Conservation (phyloP, 1,284 basidiomycete species). For the Macrocystidia cucumis region DNA sequence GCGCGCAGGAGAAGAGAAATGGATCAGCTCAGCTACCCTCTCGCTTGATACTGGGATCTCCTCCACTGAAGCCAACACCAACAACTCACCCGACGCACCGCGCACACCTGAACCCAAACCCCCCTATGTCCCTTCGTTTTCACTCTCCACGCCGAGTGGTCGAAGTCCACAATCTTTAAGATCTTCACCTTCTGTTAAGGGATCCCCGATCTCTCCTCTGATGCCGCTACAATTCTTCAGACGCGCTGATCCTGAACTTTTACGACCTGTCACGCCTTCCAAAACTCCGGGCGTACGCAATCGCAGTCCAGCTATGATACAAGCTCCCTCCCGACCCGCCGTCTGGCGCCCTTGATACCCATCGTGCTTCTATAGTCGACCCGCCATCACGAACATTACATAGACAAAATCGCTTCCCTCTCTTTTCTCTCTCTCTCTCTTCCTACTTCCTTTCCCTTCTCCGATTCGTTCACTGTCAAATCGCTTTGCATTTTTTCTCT, state of each 20-base stretch:
- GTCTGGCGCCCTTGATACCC: slow-evolving; percentile 36
- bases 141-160: slow-evolving; percentile 35
- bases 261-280: slow-evolving; percentile 31
- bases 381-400: no score
- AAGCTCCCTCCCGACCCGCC: slow-evolving; percentile 23
- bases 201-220: slow-evolving; percentile 40
- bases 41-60: slow-evolving; percentile 41
- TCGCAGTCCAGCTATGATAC: slow-evolving; percentile 18
- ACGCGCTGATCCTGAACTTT: slow-evolving; percentile 34
- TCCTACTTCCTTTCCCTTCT: no score
- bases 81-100: slow-evolving; percentile 39
- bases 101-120: slow-evolving; percentile 61
- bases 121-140: slow-evolving; percentile 35
- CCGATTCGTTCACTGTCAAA: no score
- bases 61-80: no score
- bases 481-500: no score
- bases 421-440: slow-evolving; percentile 1
- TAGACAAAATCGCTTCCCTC: no score
- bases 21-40: slow-evolving; percentile 75
- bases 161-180: slow-evolving; percentile 40
- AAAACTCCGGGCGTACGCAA: slow-evolving; percentile 21
- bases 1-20: slow-evolving; percentile 56
- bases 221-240: slow-evolving; percentile 43
- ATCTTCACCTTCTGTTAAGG: slow-evolving; percentile 34
- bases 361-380: no score